phyloP scores from a whole-genome alignment of 495 filamentous ascomycete genomes.

The Lasiosphaeriaceae sp. region DNA sequence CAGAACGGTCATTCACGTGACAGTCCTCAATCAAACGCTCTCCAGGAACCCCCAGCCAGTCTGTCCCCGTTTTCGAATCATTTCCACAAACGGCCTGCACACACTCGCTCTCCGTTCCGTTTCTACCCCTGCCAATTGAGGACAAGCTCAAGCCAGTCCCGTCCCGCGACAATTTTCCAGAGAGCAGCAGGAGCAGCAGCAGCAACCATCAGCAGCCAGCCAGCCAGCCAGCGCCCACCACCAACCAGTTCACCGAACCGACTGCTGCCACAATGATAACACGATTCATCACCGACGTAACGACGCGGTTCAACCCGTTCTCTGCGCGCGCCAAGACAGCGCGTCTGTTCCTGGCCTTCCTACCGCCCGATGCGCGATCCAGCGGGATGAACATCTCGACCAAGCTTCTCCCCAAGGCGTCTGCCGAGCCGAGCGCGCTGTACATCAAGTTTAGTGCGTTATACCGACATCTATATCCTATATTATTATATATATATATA shows the following conservation, averaged over 20 bases:
- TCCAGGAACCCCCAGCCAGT: too few species aligned
- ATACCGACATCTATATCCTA: neutral
- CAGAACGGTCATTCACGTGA: too few species aligned
- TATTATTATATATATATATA: too few species aligned
- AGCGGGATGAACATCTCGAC: slow-evolving; percentile 72
- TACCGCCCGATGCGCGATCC: slow-evolving; percentile 74
- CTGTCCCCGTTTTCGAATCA: too few species aligned
- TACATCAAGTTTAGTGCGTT: slow-evolving; percentile 77
- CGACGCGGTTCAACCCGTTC: slow-evolving; percentile 91
- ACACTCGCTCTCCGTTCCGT: too few species aligned
- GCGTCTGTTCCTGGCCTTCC: slow-evolving; percentile 77
- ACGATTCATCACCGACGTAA: slow-evolving; percentile 76
- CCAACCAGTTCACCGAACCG: neutral
- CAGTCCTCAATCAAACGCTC: too few species aligned
- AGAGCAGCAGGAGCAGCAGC: neutral
- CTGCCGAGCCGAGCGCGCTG: slow-evolving; percentile 58
- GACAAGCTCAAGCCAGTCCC: neutral
- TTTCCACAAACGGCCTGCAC: too few species aligned
- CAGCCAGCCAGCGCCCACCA: too few species aligned
- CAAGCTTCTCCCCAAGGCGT: slow-evolving; percentile 65
- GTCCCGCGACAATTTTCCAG: neutral
- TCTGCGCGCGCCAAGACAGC: slow-evolving; percentile 68
- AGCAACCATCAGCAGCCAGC: neutral
- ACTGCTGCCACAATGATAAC: slow-evolving; percentile 83
- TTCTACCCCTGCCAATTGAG: neutral